Evolutionary conservation across 2,329 filamentous ascomycete genomes (phyloP), one percentile per base, ranked within the genome.

Genomic region (Aspergillus sp.): DNA sequence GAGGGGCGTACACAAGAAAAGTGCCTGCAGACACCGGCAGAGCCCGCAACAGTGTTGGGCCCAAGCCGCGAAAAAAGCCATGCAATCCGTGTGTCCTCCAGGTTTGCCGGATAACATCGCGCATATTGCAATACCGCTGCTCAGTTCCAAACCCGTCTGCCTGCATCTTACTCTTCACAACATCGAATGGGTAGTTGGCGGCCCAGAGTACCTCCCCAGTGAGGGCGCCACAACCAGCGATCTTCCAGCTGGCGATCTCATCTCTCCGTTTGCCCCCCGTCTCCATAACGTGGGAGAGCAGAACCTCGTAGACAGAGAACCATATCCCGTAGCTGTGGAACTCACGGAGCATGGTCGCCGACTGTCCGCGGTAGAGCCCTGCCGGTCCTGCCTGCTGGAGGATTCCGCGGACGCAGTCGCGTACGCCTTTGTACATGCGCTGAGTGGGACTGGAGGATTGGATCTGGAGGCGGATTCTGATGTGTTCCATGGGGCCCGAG

Each of bases 81-180:
- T 74, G 63, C 51, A 75, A 51, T 1, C 88, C 89, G 61, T 88
- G 84, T 8, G 61, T 69, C 39, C 69, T 69, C 67, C 72, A 93
- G 2, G 80, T 89, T 67, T 91, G 75, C 30, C 67, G 70, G 59
- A 94, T 88, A 63, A 82, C 89, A 62, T 89, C 80, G 33, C 80
- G 71, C 86, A 93, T 93, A 27, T 67, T 78, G 53, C 65, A 72
- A 63, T 82, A 95, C 53, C 68, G 71, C 66, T 78, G 75, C 37
- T 71, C 64, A 2, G 43, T 53, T 1, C 82, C 84, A 53, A 93
- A 88, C 1, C 82, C 86, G 63, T 95, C 89, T 33, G 80, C 93
- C 73, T 96, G 89, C 88, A 95, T 94, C 74, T 93, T 94, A 64
- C 84, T 93, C 80, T 96, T 95, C 61, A 95, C 64, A 14, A 95